phyloP scores from a whole-genome alignment of 1,284 basidiomycete genomes.

The Blastosporella zonata region DNA sequence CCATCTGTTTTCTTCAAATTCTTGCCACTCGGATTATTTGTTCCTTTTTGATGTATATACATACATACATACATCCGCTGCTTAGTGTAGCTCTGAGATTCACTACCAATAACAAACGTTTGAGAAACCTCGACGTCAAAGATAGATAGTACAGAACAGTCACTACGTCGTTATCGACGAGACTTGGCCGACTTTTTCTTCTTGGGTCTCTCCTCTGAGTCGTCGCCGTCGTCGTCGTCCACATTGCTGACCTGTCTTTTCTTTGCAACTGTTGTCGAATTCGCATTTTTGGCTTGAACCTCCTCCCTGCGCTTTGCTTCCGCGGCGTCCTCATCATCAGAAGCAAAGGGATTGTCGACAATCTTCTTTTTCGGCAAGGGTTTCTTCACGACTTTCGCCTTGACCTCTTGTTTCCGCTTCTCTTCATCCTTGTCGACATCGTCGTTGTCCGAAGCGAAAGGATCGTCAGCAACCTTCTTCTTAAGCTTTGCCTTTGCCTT shows the following conservation, averaged over 20 bases:
- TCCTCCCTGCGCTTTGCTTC: conserved; percentile 18
- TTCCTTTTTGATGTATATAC: neutral
- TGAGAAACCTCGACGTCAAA: neutral
- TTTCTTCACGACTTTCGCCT: conserved; percentile 27
- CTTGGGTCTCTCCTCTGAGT: conserved; percentile 12
- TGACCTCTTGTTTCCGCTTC: conserved; percentile 12
- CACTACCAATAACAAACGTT: no score
- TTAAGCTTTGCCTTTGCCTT: conserved; percentile 46
- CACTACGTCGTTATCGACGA: neutral
- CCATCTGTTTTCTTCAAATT: neutral
- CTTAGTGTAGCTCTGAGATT: no score
- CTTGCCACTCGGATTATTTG: neutral
- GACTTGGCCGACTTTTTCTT: conserved; percentile 11
- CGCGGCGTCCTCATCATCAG: conserved; percentile 35
- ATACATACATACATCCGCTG: neutral
- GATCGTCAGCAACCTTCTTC: conserved; percentile 36
- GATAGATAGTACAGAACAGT: neutral
- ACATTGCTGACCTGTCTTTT: conserved; percentile 17
- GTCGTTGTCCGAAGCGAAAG: conserved; percentile 44
- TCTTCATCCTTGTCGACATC: conserved; percentile 28
- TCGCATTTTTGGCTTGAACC: conserved; percentile 16
- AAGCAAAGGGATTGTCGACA: conserved; percentile 44
- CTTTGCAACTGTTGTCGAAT: conserved; percentile 22
- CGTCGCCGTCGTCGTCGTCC: conserved; percentile 8
- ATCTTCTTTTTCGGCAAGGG: conserved; percentile 39